Evolutionary conservation across 1,284 basidiomycete genomes (phyloP), one percentile per base, ranked within the genome.

Genomic region (Leccinum laetum): DNA sequence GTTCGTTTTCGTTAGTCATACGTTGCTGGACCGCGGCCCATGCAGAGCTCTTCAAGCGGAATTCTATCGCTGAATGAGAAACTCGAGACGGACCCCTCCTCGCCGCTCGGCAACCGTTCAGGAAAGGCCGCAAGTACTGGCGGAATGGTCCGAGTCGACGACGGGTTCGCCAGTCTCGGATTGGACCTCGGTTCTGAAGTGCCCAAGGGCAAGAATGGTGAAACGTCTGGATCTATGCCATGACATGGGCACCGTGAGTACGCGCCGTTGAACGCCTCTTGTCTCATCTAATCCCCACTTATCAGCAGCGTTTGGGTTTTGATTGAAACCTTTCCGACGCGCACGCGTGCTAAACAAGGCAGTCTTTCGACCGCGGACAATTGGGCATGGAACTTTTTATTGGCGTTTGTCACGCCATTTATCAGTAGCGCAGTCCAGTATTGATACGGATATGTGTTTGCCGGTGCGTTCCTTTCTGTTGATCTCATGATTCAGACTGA

Each of bases 11-110:
- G 55, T 26, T 32, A 32, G 26, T n/a, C n/a, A 32, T 24, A n/a
- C 29, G n/a, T 18, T 37, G 29, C 29, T 13, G 75, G 96, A 97
- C 72, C 10, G 78, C 79, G 4, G 83, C 89, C 1, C 83, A 85
- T 53, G 78, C 80, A 9, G 94, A 97, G 69, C 80, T 97, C 1
- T 86, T 89, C 53, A 92, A 92, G 73, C 89, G 96, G 70, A 88
- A 85, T 14, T 39, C 13, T 39, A 61, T 76, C 79, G 0, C 82
- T 99, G 62, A 97, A 95, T 69, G 95, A 98, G 75, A 91, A 87
- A 71, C 84, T 99, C 5, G 98, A 99, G 80, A 93, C 87, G 66
- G 98, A 99, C 32, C 32, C 75, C 82, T 99, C 37, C 79, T 97
- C 61, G 88, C 89, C 37, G 21, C 81, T 98, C 75, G 91, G 97